These are phyloP conservation scores for Cryptococcus sp. DNA, from an alignment of 1,284 basidiomycete genomes.

Conservation along the genomic window DNA sequence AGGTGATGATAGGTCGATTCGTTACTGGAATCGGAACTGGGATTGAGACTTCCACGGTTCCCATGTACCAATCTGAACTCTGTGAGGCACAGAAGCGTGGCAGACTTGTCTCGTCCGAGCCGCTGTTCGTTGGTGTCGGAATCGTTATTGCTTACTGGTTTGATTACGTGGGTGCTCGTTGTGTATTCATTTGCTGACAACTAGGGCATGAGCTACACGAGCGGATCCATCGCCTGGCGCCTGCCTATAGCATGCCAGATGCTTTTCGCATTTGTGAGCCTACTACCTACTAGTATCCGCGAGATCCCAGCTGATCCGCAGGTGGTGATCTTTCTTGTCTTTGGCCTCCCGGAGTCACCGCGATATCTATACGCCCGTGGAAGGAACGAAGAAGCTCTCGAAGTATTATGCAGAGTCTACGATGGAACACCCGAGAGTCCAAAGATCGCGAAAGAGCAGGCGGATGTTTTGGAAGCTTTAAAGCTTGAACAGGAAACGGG, in stretches of 20 bases:
- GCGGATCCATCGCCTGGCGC: conserved; percentile 30
- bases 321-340: conserved; percentile 21
- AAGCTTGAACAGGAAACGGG: conserved; percentile 28
- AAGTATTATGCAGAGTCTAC: conserved; percentile 33
- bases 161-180: no score
- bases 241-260: conserved; percentile 50
- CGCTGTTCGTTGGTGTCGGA: conserved; percentile 32
- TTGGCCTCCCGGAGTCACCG: conserved; percentile 48
- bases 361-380: conserved; percentile 51
- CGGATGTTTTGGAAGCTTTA: conserved; percentile 10
- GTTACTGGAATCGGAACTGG: conserved; percentile 48
- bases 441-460: neutral
- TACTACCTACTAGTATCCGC: neutral
- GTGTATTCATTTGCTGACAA: conserved; percentile 31
- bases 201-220: conserved; percentile 39
- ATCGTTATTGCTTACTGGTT: conserved; percentile 28
- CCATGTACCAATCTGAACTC: conserved; percentile 45
- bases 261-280: conserved; percentile 44
- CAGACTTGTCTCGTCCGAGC: conserved; percentile 44
- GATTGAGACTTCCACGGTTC: conserved; percentile 47
- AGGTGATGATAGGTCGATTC: conserved; percentile 48
- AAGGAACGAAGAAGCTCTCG: conserved; percentile 45
- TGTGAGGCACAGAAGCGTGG: conserved; percentile 46
- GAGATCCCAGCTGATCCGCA: neutral
- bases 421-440: neutral